phyloP scores from a whole-genome alignment of 1,284 basidiomycete genomes.

The Marasmius fiardii region DNA sequence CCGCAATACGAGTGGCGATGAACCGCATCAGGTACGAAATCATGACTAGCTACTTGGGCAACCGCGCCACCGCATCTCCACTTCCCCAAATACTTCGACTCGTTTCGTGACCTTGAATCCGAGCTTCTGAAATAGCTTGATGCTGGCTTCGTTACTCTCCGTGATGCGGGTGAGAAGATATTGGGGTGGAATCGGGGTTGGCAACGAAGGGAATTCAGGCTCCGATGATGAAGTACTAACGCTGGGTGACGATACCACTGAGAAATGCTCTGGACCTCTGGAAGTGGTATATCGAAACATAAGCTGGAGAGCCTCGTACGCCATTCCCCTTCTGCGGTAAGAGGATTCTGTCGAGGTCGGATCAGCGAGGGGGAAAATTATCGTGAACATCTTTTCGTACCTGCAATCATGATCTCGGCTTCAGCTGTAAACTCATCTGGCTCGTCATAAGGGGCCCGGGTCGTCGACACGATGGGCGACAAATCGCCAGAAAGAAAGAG shows the following conservation, averaged over 20 bases:
- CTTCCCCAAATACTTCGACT: conserved; percentile 71
- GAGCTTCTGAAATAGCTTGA: conserved; percentile 63
- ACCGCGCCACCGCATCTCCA: conserved; percentile 58
- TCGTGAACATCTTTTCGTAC: conserved; percentile 27
- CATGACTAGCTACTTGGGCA: conserved; percentile 3
- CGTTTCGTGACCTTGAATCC: conserved; percentile 65
- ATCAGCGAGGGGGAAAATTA: background rate
- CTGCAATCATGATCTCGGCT: conserved; percentile 86
- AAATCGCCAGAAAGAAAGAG: conserved; percentile 70
- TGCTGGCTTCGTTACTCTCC: conserved; percentile 50
- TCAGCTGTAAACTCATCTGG: conserved; percentile 47
- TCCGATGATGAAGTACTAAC: background rate
- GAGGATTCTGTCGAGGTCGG: conserved; percentile 4
- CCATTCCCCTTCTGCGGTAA: conserved; percentile 66
- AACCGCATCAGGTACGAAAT: no score
- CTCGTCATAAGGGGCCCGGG: conserved; percentile 1
- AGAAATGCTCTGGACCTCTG: conserved; percentile 17
- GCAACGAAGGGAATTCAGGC: conserved; percentile 2
- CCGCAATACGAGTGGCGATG: no score
- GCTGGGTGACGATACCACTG: background rate
- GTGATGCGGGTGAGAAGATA: conserved; percentile 55
- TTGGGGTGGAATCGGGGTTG: conserved; percentile 29
- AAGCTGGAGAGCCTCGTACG: conserved; percentile 60
- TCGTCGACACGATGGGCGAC: background rate
- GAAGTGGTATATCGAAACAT: conserved; percentile 63